These are phyloP conservation scores for Nicotiana attenuata DNA, from an alignment of 257 asterid species.

Conservation along the genomic window DNA sequence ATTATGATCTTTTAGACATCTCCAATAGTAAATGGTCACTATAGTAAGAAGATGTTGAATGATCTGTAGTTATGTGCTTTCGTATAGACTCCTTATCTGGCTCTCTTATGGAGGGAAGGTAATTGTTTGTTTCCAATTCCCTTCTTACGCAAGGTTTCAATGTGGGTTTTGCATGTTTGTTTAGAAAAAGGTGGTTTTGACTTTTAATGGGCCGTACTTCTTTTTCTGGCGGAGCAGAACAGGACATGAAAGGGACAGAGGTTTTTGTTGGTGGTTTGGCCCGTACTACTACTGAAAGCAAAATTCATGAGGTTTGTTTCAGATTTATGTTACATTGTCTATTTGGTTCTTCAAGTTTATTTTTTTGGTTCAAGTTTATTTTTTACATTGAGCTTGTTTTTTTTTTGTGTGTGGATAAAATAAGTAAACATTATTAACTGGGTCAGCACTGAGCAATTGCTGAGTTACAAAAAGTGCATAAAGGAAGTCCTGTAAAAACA, in stretches of 20 bases:
- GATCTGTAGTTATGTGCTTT: neutral
- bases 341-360: neutral
- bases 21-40: neutral
- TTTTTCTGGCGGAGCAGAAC: neutral
- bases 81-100: neutral
- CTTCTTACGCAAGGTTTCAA: neutral
- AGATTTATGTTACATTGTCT: neutral
- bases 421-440: neutral
- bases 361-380: neutral
- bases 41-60: neutral
- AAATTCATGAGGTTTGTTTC: slow-evolving; percentile 49
- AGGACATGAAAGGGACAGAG: slow-evolving; percentile 53
- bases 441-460: neutral
- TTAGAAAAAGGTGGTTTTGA: neutral
- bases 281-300: slow-evolving; percentile 48
- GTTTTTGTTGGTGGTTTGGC: slow-evolving; percentile 90
- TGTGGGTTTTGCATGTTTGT: neutral
- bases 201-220: neutral
- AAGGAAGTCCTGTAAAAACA: neutral
- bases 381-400: neutral
- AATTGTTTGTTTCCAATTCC: neutral
- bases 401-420: neutral
- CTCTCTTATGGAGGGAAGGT: neutral
- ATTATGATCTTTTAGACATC: neutral
- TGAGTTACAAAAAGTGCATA: neutral